phyloP scores from a whole-genome alignment of 768 basidiomycete genomes.

The Austroboletus eburneus region DNA sequence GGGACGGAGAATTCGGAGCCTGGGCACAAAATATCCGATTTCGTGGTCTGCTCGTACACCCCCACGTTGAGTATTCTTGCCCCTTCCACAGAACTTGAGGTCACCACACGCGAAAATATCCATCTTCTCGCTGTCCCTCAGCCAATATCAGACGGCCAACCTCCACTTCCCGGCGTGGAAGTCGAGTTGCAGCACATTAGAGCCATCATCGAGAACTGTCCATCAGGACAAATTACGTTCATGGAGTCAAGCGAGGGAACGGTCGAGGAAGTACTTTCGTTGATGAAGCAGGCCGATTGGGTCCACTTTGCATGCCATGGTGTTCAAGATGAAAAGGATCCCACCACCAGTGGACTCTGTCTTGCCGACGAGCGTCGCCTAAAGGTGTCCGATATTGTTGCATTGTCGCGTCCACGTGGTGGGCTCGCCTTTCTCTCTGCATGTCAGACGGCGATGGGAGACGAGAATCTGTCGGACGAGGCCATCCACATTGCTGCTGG shows the following conservation, averaged over 20 bases:
- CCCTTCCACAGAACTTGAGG: background rate
- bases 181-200: no score
- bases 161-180: no score
- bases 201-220: no score
- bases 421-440: no score
- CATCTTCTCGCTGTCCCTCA: slow-evolving; percentile 8
- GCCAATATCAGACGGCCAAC: slow-evolving; percentile 6
- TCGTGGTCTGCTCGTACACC: slow-evolving; percentile 19
- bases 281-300: background rate
- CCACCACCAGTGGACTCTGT: no score
- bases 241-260: background rate
- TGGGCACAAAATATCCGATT: background rate
- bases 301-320: slow-evolving; percentile 32
- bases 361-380: no score
- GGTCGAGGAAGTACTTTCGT: background rate
- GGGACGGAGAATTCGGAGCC: background rate
- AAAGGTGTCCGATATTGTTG: no score
- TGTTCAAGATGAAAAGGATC: no score
- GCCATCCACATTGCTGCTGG: no score
- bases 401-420: no score
- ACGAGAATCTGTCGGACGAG: no score
- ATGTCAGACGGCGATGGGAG: no score
- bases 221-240: background rate
- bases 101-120: background rate
- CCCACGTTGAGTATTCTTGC: slow-evolving; percentile 21